Percentiles rank a stretch among this genome's conserved stretches.
Conservation (phyloP, 73 alveolate species). For the Effrenium voratum region DNA sequence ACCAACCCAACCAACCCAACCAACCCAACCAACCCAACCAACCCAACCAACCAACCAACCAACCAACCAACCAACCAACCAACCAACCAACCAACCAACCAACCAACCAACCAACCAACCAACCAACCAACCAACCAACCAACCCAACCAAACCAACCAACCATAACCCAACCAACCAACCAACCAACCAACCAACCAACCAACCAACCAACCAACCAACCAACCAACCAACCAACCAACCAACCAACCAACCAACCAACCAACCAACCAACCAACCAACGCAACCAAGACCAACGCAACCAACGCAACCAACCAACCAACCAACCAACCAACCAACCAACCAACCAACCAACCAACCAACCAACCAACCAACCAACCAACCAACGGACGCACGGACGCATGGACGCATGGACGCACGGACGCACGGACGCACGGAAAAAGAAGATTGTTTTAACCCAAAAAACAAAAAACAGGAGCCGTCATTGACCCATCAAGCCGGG, state of each 20-base stretch:
- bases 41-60: too few species aligned
- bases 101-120: neutral
- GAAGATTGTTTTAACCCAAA: too few species aligned
- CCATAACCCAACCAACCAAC: neutral
- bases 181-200: neutral
- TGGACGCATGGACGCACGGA: too few species aligned
- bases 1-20: too few species aligned
- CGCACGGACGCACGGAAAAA: too few species aligned
- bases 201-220: constrained; percentile 8
- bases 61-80: too few species aligned
- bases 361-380: constrained; percentile 36
- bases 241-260: constrained; percentile 36
- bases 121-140: neutral
- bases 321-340: constrained; percentile 36
- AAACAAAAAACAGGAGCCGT: too few species aligned
- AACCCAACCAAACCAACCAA: neutral
- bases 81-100: too few species aligned
- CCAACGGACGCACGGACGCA: neutral
- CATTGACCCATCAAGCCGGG: too few species aligned
- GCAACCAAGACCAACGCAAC: neutral
- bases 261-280: neutral
- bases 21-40: too few species aligned
- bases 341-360: constrained; percentile 36
- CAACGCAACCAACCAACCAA: neutral
- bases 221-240: constrained; percentile 36